Conservation (phyloP, 2,329 filamentous ascomycete genomes). For the Volutella citrinella region DNA sequence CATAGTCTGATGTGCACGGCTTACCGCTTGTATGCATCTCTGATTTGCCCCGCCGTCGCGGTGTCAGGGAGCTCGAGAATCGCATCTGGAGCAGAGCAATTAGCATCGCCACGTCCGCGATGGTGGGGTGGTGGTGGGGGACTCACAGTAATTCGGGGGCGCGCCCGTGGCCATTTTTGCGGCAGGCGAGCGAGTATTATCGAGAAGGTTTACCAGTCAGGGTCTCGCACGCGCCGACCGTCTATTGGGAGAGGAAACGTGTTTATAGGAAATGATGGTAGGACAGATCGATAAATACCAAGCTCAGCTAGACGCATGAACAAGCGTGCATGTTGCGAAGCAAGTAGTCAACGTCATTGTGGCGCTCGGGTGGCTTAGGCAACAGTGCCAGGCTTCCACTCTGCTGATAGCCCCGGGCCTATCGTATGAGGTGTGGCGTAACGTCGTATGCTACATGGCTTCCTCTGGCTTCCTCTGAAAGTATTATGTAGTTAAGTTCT, state of each 20-base stretch:
- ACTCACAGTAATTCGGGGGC: constrained; percentile 59
- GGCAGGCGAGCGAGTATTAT: background rate
- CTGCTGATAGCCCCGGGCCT: too few species aligned
- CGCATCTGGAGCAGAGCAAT: constrained; percentile 51
- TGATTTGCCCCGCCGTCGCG: constrained; percentile 79
- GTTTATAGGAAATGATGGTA: constrained; percentile 8
- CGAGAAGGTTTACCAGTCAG: constrained; percentile 1
- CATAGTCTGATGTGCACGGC: constrained; percentile 2
- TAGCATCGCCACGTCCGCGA: constrained; percentile 11
- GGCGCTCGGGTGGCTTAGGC: constrained; percentile 32
- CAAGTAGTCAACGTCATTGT: constrained; percentile 41
- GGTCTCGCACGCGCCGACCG: too few species aligned
- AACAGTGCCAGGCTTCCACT: constrained; percentile 1
- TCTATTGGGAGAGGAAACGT: constrained; percentile 11
- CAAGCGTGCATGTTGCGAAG: constrained; percentile 11
- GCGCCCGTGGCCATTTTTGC: constrained; percentile 35
- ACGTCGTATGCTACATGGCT: too few species aligned
- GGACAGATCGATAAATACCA: constrained; percentile 6
- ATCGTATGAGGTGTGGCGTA: too few species aligned
- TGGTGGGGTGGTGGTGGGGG: constrained; percentile 12
- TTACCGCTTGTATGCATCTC: constrained; percentile 90
- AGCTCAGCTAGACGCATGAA: constrained; percentile 6
- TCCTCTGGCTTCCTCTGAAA: too few species aligned
- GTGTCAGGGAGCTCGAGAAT: constrained; percentile 70
- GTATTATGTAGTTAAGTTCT: too few species aligned